These are phyloP conservation scores for Oenanthe sinensis DNA, from an alignment of 129 eudicot genomes.

Conservation along the genomic window DNA sequence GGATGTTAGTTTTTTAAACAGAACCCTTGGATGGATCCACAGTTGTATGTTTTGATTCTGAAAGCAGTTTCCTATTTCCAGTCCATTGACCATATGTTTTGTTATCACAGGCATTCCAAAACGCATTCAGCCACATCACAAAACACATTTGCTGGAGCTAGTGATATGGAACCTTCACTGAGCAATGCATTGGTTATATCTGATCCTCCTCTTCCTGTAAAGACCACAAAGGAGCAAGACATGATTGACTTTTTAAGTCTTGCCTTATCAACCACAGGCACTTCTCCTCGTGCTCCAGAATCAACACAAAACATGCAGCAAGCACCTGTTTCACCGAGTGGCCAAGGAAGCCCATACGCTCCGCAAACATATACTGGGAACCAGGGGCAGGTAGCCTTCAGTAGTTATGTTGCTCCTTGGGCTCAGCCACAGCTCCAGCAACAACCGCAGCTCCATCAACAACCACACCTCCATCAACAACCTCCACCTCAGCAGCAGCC, in stretches of 20 bases:
- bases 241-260: conserved; percentile 70
- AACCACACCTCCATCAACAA: conserved; percentile 17
- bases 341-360: conserved; percentile 12
- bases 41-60: neutral
- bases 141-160: conserved; percentile 1
- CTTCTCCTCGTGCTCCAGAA: conserved; percentile 24
- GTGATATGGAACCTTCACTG: conserved; percentile 4
- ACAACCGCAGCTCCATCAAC: conserved; percentile 19
- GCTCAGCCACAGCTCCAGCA: conserved; percentile 47
- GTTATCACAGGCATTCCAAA: conserved; percentile 46
- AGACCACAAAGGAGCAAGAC: conserved; percentile 52
- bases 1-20: neutral
- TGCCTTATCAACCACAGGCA: conserved; percentile 33
- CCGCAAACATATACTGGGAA: conserved; percentile 24
- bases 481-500: neutral
- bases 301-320: conserved; percentile 28
- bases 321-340: conserved; percentile 18
- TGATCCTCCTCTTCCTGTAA: conserved; percentile 41
- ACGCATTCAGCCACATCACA: conserved; percentile 25
- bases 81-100: neutral
- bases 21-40: neutral
- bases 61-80: neutral
- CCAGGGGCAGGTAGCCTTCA: conserved; percentile 27
- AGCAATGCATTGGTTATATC: conserved; percentile 57
- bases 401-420: conserved; percentile 78